Percentiles rank a stretch among this genome's conserved stretches.
These are phyloP conservation scores for Mortierella sp. DNA, from an alignment of 371 early-diverging fungal species.

Conservation along the genomic window DNA sequence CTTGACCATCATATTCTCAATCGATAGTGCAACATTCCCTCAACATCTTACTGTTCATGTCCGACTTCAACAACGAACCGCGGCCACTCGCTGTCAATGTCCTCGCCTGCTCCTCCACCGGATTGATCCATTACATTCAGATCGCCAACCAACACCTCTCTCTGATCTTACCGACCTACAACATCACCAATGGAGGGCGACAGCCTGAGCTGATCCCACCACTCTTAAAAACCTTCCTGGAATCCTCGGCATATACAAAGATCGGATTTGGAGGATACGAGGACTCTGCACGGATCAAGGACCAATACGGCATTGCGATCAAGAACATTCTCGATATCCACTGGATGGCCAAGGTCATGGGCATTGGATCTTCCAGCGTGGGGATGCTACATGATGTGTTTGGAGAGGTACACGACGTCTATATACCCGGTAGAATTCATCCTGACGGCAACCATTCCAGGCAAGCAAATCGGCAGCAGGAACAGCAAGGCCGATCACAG, in stretches of 20 bases:
- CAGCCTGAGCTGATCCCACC: constrained; percentile 45
- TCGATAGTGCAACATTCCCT: constrained; percentile 48
- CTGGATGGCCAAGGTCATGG: constrained; percentile 54
- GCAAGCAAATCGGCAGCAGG: background rate
- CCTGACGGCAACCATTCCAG: constrained; percentile 10
- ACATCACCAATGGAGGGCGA: constrained; percentile 40
- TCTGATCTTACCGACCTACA: constrained; percentile 46
- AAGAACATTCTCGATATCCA: constrained; percentile 44
- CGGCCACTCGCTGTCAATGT: constrained; percentile 46
- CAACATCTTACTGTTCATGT: constrained; percentile 53
- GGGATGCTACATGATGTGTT: constrained; percentile 46
- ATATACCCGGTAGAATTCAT: constrained; percentile 48
- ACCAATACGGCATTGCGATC: constrained; percentile 48
- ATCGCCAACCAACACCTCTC: constrained; percentile 54
- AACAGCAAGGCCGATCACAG: background rate
- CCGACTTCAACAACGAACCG: constrained; percentile 55
- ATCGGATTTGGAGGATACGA: constrained; percentile 54
- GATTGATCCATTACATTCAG: constrained; percentile 53
- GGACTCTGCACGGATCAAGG: constrained; percentile 42
- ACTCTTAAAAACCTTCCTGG: constrained; percentile 49
- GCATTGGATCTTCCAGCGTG: constrained; percentile 44
- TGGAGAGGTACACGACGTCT: constrained; percentile 44
- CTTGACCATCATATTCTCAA: background rate
- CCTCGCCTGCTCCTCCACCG: constrained; percentile 55
- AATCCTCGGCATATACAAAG: constrained; percentile 43